Conservation (phyloP, 805 yeast species). For the Brettanomyces naardenensis region DNA sequence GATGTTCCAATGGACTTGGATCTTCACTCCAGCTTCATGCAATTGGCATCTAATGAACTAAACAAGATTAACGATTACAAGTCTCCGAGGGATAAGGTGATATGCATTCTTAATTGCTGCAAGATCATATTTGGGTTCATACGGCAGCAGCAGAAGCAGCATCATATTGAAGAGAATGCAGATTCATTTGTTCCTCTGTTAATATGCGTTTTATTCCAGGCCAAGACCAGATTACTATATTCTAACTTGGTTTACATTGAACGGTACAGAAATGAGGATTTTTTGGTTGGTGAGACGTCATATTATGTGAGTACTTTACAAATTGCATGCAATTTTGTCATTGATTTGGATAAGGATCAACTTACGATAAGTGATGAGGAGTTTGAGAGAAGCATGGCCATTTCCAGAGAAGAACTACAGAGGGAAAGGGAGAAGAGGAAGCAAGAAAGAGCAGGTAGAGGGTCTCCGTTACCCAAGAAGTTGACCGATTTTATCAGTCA, state of each 20-base stretch:
- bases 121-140: conserved; percentile 86
- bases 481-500: conserved; percentile 19
- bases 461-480: conserved; percentile 18
- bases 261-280: conserved; percentile 67
- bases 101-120: conserved; percentile 85
- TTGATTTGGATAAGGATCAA: conserved; percentile 46
- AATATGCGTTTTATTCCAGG: conserved; percentile 68
- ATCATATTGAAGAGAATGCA: conserved; percentile 70
- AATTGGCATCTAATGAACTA: conserved; percentile 66
- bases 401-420: conserved; percentile 32
- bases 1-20: conserved; percentile 55
- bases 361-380: conserved; percentile 58
- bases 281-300: conserved; percentile 80
- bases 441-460: conserved; percentile 7
- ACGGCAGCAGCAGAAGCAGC: conserved; percentile 38
- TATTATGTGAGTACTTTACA: conserved; percentile 87
- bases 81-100: conserved; percentile 91
- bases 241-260: conserved; percentile 84
- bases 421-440: conserved; percentile 19
- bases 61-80: conserved; percentile 72
- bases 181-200: conserved; percentile 89
- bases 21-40: conserved; percentile 45
- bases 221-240: conserved; percentile 54
- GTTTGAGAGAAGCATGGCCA: conserved; percentile 40
- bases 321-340: conserved; percentile 79